These are phyloP conservation scores for Podaxis sp. DNA, from an alignment of 768 basidiomycete genomes.

Conservation along the genomic window DNA sequence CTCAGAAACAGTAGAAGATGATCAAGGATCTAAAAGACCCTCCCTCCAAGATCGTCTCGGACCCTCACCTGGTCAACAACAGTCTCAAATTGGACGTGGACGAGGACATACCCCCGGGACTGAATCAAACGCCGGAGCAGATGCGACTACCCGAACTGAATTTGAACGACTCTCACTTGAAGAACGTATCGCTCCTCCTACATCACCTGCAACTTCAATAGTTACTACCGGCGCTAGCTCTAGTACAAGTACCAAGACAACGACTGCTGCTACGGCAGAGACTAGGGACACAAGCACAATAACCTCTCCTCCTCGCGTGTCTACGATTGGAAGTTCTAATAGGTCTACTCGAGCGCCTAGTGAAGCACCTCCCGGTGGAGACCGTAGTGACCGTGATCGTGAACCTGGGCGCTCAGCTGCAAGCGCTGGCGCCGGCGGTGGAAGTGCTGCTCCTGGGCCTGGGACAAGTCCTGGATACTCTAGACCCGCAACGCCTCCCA, in stretches of 20 bases:
- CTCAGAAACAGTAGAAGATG: neutral
- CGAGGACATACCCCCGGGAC: slow-evolving; percentile 5
- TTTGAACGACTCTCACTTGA: slow-evolving; percentile 8
- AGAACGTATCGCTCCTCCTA: slow-evolving; percentile 7
- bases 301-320: neutral
- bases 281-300: neutral
- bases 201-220: neutral
- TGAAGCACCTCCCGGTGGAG: neutral
- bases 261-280: neutral
- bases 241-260: neutral
- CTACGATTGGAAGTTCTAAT: slow-evolving; percentile 1
- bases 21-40: neutral
- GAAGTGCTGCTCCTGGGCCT: neutral
- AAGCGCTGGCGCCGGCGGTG: neutral
- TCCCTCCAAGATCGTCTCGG: slow-evolving; percentile 13
- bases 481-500: slow-evolving; percentile 4
- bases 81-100: neutral
- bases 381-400: neutral
- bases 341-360: slow-evolving; percentile 1
- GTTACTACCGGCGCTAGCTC: neutral
- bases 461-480: slow-evolving; percentile 1
- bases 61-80: slow-evolving; percentile 8
- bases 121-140: neutral
- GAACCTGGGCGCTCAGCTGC: neutral
- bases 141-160: neutral